Base-by-base conservation (phyloP, 129 eudicot species). In the Flaveria sonorensis region DNA sequence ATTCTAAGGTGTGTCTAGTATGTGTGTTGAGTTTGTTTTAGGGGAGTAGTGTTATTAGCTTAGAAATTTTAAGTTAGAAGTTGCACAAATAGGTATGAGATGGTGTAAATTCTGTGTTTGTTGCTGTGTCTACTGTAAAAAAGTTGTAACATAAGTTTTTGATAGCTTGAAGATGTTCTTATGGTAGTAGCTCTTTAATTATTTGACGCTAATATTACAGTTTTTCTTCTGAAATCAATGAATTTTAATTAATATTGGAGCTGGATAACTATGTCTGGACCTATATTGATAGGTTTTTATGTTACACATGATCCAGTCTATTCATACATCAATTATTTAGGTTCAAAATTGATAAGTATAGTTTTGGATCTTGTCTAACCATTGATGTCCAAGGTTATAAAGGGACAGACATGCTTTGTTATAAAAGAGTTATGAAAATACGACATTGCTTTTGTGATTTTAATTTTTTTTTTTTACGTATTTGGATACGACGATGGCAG, bases 101-200 rank as follows among this genome's bases (percentile, higher is more conserved):
- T 36, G 40, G 43, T 21, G 43, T 75, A 11, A 23, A 42, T 24
- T 1, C 12, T 5, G 46, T 45, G 46, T 39, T 61, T 60, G 30
- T 46, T 21, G 24, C 56, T 36, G 59, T 53, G 5, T 19, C 5
- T 56, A n/a, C 14, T 60, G 21, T 30, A 73, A 57, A 59, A 7
- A 3, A 63, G 28, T 13, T 47, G 79, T 28, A 28, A 36, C 21
- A 76, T 16, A 32, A 66, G 80, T 66, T 65, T 55, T 20, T 60
- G 60, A n/a, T n/a, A 61, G 70, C 69, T 74, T 60, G 60, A 60
- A 73, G 43, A 16, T 74, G 79, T 45, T 53, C 67, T 52, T 19
- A 55, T 18, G 9, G 61, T 59, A 42, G 78, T 36, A 36, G 30
- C 42, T 56, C 28, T 9, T 73, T 18, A 24, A 23, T 39, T 77